A percentile compares a stretch with the other conserved stretches of the same genome.
Evolutionary conservation across 2,329 filamentous ascomycete genomes (phyloP).

Genomic region (Hansfordia pulvinata): DNA sequence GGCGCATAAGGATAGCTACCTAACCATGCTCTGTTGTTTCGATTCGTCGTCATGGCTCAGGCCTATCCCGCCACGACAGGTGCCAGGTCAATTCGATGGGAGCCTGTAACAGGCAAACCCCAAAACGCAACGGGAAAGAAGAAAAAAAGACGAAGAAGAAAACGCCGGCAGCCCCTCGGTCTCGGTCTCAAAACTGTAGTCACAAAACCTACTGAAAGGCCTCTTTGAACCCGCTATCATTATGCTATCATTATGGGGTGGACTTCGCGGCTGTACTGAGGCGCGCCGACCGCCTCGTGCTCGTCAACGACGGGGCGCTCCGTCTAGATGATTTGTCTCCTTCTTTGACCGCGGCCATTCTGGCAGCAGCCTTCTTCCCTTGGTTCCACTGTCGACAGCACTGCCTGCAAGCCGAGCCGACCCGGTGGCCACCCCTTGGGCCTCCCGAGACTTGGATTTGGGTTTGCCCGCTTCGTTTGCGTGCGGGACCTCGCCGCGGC

Average conservation of each 20-base stretch:
- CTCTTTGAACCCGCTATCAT: not conserved
- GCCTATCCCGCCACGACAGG: too few species aligned
- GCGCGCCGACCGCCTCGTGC: not conserved
- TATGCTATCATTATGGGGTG: not conserved
- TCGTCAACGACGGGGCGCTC: not conserved
- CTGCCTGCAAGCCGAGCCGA: too few species aligned
- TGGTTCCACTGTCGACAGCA: not conserved
- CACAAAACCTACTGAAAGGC: not conserved
- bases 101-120: too few species aligned
- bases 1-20: too few species aligned
- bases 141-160: too few species aligned
- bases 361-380: not conserved
- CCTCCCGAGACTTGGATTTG: not conserved
- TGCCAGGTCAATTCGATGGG: too few species aligned
- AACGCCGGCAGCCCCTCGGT: too few species aligned
- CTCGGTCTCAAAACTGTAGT: too few species aligned
- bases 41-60: too few species aligned
- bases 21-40: too few species aligned
- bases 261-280: not conserved
- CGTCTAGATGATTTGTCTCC: not conserved
- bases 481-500: slow-evolving; percentile 5
- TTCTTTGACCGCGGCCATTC: not conserved
- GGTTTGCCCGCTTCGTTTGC: not conserved
- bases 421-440: too few species aligned
- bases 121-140: too few species aligned